A percentile compares a stretch with the other conserved stretches of the same genome.
Evolutionary conservation across 371 early-diverging fungal genomes (phyloP).

Genomic region (Actinomucor elegans): DNA sequence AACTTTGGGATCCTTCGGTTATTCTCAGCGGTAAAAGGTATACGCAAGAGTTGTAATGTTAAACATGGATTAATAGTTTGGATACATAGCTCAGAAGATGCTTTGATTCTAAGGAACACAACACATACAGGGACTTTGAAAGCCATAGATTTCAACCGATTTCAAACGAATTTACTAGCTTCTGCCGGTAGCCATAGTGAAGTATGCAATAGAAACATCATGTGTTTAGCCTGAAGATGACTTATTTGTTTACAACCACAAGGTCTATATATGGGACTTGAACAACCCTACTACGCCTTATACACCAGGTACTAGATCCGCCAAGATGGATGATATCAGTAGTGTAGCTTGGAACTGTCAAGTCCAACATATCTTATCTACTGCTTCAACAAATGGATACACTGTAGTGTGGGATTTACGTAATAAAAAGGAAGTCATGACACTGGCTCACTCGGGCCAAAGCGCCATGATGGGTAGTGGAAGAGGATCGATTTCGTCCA

Average conservation of each 20-base stretch:
- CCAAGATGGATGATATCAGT: slow-evolving; percentile 86
- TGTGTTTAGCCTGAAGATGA: neutral
- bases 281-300: slow-evolving; percentile 83
- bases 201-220: slow-evolving; percentile 41
- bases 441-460: slow-evolving; percentile 62
- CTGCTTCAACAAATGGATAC: slow-evolving; percentile 87
- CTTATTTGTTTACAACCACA: neutral
- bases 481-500: slow-evolving; percentile 77
- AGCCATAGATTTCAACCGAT: slow-evolving; percentile 90
- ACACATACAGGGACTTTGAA: slow-evolving; percentile 87
- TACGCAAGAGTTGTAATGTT: slow-evolving; percentile 40
- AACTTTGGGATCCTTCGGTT: slow-evolving; percentile 81
- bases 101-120: slow-evolving; percentile 67
- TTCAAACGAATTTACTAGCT: slow-evolving; percentile 85
- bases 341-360: slow-evolving; percentile 92
- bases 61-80: neutral
- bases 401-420: slow-evolving; percentile 96
- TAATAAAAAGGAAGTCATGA: slow-evolving; percentile 83
- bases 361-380: slow-evolving; percentile 92
- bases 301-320: slow-evolving; percentile 82
- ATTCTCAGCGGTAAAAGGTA: slow-evolving; percentile 47
- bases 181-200: slow-evolving; percentile 92
- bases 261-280: slow-evolving; percentile 92
- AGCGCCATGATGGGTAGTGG: slow-evolving; percentile 22
- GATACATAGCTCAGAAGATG: slow-evolving; percentile 27